phyloP scores from a whole-genome alignment of 2,329 filamentous ascomycete genomes.

The Hymenoscyphus albidus region DNA sequence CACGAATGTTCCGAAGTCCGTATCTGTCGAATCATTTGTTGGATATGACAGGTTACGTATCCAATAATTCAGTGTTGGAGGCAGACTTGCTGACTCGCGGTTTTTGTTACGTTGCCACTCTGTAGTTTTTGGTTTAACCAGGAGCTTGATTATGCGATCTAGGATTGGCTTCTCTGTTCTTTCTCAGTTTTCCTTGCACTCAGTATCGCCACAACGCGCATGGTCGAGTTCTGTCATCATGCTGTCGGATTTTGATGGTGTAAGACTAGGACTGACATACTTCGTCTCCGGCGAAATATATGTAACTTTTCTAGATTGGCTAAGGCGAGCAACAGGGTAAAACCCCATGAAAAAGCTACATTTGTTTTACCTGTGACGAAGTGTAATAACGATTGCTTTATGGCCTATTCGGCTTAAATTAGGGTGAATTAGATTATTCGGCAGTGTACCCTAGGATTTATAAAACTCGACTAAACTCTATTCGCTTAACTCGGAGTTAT shows the following conservation, averaged over 20 bases:
- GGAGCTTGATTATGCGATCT: not conserved
- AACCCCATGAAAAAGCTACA: no score
- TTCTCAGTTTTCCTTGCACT: not conserved
- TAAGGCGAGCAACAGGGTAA: no score
- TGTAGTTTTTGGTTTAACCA: conserved; percentile 6
- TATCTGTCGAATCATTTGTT: not conserved
- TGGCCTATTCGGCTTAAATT: no score
- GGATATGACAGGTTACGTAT: conserved; percentile 6
- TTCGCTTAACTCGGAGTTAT: no score
- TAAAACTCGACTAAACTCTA: no score
- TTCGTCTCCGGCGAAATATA: no score
- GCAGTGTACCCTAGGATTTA: no score
- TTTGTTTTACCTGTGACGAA: no score
- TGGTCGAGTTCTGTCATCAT: not conserved
- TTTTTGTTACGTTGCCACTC: conserved; percentile 8
- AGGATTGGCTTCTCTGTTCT: not conserved
- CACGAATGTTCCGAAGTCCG: not conserved
- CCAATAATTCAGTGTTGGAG: conserved; percentile 9
- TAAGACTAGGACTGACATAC: no score
- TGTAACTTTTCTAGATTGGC: no score
- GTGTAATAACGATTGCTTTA: not conserved
- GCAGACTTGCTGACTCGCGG: conserved; percentile 7
- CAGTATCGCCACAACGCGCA: not conserved
- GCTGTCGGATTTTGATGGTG: not conserved
- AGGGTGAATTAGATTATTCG: no score